A percentile compares a stretch with the other conserved stretches of the same genome.
phyloP scores from a whole-genome alignment of 495 filamentous ascomycete genomes.

The Acidiella bohemica region DNA sequence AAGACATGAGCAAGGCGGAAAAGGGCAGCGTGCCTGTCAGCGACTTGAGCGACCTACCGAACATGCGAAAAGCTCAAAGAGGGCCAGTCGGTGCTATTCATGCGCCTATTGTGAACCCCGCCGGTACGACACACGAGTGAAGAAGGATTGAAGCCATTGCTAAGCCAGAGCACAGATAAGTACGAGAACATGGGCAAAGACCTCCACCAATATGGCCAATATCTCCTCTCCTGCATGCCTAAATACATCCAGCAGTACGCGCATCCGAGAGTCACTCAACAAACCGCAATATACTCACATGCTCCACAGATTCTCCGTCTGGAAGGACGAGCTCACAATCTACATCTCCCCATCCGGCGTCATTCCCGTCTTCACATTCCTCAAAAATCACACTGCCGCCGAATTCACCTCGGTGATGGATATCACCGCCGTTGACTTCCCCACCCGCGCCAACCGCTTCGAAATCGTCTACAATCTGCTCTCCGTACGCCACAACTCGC shows the following conservation, averaged over 20 bases:
- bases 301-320: slow-evolving; percentile 65
- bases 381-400: slow-evolving; percentile 94
- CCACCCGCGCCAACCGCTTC: slow-evolving; percentile 84
- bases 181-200: slow-evolving; percentile 68
- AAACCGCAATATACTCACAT: too few species aligned
- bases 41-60: slow-evolving; percentile 24
- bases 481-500: slow-evolving; percentile 86
- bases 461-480: slow-evolving; percentile 98
- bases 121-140: slow-evolving; percentile 23
- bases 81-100: slow-evolving; percentile 41
- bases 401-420: slow-evolving; percentile 89
- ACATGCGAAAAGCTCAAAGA: slow-evolving; percentile 26
- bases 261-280: background rate
- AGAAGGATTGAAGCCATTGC: slow-evolving; percentile 1
- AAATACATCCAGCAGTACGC: slow-evolving; percentile 83
- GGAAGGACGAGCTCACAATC: slow-evolving; percentile 97
- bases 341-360: slow-evolving; percentile 80
- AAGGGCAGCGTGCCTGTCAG: slow-evolving; percentile 2
- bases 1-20: slow-evolving; percentile 4
- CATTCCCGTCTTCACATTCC: slow-evolving; percentile 81
- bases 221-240: slow-evolving; percentile 88
- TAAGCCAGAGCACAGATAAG: slow-evolving; percentile 46
- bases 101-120: slow-evolving; percentile 74
- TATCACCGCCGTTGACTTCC: slow-evolving; percentile 91
- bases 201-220: slow-evolving; percentile 88